A percentile compares a stretch with the other conserved stretches of the same genome.
These are phyloP conservation scores for Cadophora sp. DNA, from an alignment of 2,329 filamentous ascomycete genomes.

Conservation along the genomic window DNA sequence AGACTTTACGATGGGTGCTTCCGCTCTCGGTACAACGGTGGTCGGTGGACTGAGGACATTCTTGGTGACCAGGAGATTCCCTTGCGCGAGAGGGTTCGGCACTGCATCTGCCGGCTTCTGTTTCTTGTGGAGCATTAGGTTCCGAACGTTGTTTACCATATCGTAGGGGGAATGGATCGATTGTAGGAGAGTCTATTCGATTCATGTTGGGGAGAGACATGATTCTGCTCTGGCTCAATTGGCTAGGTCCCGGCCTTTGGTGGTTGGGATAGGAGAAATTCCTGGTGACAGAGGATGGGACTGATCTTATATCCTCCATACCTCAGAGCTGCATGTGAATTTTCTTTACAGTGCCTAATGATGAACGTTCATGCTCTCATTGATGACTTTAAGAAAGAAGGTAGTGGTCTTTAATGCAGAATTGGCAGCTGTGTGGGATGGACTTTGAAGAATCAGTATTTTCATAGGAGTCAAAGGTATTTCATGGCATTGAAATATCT, in stretches of 20 bases:
- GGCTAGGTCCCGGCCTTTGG: not conserved
- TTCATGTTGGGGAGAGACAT: not conserved
- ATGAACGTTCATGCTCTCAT: too few species aligned
- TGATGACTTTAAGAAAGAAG: too few species aligned
- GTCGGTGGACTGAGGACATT: not conserved
- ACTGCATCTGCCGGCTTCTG: not conserved
- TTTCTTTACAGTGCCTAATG: not conserved
- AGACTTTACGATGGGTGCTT: not conserved
- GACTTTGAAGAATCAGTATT: too few species aligned
- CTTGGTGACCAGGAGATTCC: not conserved
- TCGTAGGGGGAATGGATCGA: not conserved
- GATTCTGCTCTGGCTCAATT: not conserved
- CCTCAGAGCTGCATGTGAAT: not conserved
- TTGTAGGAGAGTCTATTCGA: not conserved
- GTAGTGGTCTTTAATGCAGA: too few species aligned
- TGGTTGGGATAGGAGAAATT: slow-evolving; percentile 1
- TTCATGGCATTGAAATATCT: too few species aligned
- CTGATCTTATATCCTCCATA: slow-evolving; percentile 45
- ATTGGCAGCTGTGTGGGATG: too few species aligned
- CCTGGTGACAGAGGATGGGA: slow-evolving; percentile 40
- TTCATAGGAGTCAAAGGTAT: too few species aligned
- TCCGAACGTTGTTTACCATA: not conserved
- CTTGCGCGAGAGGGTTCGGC: not conserved
- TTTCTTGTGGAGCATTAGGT: not conserved
- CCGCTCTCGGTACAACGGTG: not conserved